Evolutionary conservation across 2,329 filamentous ascomycete genomes (phyloP), one percentile per base, ranked within the genome.

Genomic region (Fusarium agapanthi): DNA sequence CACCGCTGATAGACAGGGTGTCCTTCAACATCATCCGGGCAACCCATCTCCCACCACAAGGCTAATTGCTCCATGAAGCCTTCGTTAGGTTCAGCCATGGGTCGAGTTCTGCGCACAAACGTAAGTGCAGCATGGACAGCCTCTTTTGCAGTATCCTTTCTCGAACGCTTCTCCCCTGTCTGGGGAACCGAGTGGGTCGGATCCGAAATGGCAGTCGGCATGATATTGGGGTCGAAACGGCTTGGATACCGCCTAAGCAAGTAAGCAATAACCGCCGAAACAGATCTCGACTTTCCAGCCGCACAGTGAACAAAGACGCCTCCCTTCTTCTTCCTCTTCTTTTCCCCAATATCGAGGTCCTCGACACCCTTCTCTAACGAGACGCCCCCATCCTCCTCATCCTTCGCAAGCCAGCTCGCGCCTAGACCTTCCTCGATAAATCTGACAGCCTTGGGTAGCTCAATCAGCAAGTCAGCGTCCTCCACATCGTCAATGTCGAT

Each of bases 201-300:
- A 45, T 74, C 74, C 10, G 75, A 75, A 26, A 77, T 51, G 22
- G 68, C 58, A n/a, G 74, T 66, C 20, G 78, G 74, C 18, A 82
- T 71, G 69, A 80, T 58, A 73, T 85, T 80, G 37, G 81, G 78
- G 66, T 82, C 80, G 76, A 89, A 89, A 61, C 85, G 86, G 40
- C 86, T 80, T 10, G 89, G 88, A 74, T 90, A 86, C 75, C 88
- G 88, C 82, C 89, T 91, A 72, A 98, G 92, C 56, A 98, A 86
- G 82, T 95, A 98, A 69, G 96, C 95, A 65, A 97, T 88, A 61
- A 94, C 88, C 73, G 93, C 89, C 37, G 94, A 92, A 74, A 95
- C 93, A 53, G 95, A 98, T 66, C 96, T 93, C 38, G 95, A 98
- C 83, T 97, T 97, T 59, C 96, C 96, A 91, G 97, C 97, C 28